Base-by-base conservation (phyloP, 164 flowering plant species). In the Macadamia integrifolia region DNA sequence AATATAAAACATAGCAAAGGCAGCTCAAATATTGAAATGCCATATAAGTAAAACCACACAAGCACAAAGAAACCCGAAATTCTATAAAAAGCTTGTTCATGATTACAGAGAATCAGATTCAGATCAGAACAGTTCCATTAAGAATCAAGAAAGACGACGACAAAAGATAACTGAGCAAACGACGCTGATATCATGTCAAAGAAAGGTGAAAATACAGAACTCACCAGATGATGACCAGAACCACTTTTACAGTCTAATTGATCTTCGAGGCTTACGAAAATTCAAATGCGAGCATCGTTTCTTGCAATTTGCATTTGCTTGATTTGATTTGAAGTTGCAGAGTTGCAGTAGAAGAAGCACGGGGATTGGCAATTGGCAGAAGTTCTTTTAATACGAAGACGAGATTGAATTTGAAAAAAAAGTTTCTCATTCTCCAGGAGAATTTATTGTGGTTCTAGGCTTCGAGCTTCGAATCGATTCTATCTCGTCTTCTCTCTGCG, bases 81-180 rank as follows among this genome's bases (percentile, higher is more conserved):
- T 66, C 32, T 35, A 40, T 17, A 66, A 66, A 66, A 31, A 61
- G 9, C 69, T 40, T 66, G 50, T 11, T 56, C 61, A 11, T 35
- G 43, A 2, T 17, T 15, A 57, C 52, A 11, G 50, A 56, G 52
- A 15, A 29, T 40, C 61, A 42, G 62, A 66, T 57, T 40, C 61
- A 42, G 62, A 66, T 57, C 61, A 66, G 18, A 66, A 66, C 18
- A 23, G n/a, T 42, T 40, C 9, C 50, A 55, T 28, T 3, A 55
- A 14, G 7, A 43, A 57, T 55, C 69, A 57, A 9, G 23, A 62
- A 17, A 15, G 40, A 35, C 5, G 40, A 35, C 40, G 5, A 35
- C 40, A 35, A 35, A 46, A 30, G 28, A 46, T 23, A 11, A 30
- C 53, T 29, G 55, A 46, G 23, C n/a, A 61, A 43, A 9, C 46